Conservation (phyloP, 1,284 basidiomycete species). For the Athelia psychrophila region DNA sequence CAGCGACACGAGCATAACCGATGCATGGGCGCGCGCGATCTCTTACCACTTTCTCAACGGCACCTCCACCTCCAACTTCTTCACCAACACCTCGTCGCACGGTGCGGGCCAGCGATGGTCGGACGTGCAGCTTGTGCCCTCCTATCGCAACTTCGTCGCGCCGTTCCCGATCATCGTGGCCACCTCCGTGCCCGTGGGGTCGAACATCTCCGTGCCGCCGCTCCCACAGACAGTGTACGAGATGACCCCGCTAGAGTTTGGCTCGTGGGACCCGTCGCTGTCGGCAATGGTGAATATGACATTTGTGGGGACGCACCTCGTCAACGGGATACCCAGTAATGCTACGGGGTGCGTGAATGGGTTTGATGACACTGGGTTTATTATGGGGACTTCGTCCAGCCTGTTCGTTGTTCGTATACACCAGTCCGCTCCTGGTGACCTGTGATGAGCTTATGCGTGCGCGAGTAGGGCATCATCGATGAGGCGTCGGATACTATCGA, state of each 20-base stretch:
- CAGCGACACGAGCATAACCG: slow-evolving; percentile 62
- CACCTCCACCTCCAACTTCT: slow-evolving; percentile 55
- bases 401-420: slow-evolving; percentile 56
- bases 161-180: slow-evolving; percentile 60
- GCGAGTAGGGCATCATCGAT: no score
- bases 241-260: slow-evolving; percentile 65
- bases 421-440: no score
- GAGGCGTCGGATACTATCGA: slow-evolving; percentile 36
- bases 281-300: slow-evolving; percentile 58
- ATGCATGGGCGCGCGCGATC: slow-evolving; percentile 61
- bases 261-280: slow-evolving; percentile 65
- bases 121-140: slow-evolving; percentile 41
- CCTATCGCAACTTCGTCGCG: slow-evolving; percentile 40
- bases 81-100: slow-evolving; percentile 55
- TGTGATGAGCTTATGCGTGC: no score
- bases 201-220: slow-evolving; percentile 38
- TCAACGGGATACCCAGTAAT: slow-evolving; percentile 46
- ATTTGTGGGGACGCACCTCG: slow-evolving; percentile 57
- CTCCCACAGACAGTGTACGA: slow-evolving; percentile 59
- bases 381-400: slow-evolving; percentile 65
- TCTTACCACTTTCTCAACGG: slow-evolving; percentile 68
- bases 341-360: slow-evolving; percentile 55
- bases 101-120: slow-evolving; percentile 70
- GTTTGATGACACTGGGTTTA: slow-evolving; percentile 64
- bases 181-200: slow-evolving; percentile 48